Percentiles rank a stretch among this genome's conserved stretches.
Conservation (phyloP, 495 filamentous ascomycete species). For the Tirmania nivea region DNA sequence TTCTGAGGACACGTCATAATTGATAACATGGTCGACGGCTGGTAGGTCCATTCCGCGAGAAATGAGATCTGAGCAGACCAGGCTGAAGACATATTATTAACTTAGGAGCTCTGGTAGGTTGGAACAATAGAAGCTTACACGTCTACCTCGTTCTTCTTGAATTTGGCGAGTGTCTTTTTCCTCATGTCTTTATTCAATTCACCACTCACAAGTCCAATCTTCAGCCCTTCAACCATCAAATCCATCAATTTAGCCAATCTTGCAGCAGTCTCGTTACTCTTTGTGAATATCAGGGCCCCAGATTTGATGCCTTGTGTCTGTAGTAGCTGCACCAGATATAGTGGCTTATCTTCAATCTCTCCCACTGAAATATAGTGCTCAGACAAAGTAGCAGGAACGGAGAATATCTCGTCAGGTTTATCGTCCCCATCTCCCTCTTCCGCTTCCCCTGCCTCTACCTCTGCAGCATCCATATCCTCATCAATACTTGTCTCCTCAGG, state of each 20-base stretch:
- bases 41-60: conserved; percentile 79
- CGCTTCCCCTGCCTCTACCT: background rate
- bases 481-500: conserved; percentile 18
- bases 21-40: conserved; percentile 62
- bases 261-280: conserved; percentile 61
- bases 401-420: conserved; percentile 21
- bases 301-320: conserved; percentile 13
- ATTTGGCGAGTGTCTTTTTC: conserved; percentile 11
- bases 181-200: conserved; percentile 17
- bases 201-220: conserved; percentile 13
- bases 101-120: background rate
- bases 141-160: conserved; percentile 11
- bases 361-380: conserved; percentile 57
- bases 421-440: conserved; percentile 9
- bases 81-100: conserved; percentile 23
- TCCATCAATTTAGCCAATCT: conserved; percentile 58
- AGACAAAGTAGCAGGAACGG: conserved; percentile 43
- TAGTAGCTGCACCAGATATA: conserved; percentile 51
- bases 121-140: conserved; percentile 5
- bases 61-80: conserved; percentile 80
- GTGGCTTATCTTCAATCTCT: conserved; percentile 58
- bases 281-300: conserved; percentile 63
- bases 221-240: conserved; percentile 1
- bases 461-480: conserved; percentile 12
- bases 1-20: conserved; percentile 86